Conservation (phyloP, 768 basidiomycete species). For the Fomitopsis pulvina region DNA sequence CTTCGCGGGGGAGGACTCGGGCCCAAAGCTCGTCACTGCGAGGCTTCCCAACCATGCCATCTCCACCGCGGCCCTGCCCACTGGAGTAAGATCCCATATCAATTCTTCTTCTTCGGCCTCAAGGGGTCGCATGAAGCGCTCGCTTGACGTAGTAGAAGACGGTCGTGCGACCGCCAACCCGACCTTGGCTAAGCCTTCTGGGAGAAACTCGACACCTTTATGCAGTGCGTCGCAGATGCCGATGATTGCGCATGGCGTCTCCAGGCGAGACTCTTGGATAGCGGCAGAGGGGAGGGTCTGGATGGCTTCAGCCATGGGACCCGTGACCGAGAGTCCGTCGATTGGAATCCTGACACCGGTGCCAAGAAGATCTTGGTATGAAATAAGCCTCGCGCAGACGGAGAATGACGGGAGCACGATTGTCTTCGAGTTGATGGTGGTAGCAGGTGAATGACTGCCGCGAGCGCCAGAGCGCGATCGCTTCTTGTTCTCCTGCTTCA, state of each 20-base stretch:
- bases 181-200: constrained; percentile 71
- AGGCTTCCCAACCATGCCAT: constrained; percentile 51
- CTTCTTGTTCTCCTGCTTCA: constrained; percentile 35
- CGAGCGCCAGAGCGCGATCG: constrained; percentile 25
- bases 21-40: constrained; percentile 38
- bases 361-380: constrained; percentile 64
- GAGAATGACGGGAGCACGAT: constrained; percentile 61
- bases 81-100: constrained; percentile 35
- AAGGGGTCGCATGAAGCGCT: constrained; percentile 13
- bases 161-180: constrained; percentile 45
- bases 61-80: constrained; percentile 45
- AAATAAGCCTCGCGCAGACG: constrained; percentile 67
- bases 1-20: constrained; percentile 7
- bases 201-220: constrained; percentile 69
- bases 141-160: constrained; percentile 1
- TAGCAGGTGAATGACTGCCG: constrained; percentile 20
- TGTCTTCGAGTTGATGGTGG: constrained; percentile 32
- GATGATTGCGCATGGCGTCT: constrained; percentile 28
- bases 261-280: constrained; percentile 28
- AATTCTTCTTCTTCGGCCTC: constrained; percentile 36
- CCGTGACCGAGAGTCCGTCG: constrained; percentile 61
- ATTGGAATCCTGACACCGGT: constrained; percentile 71
- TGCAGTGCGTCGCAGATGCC: constrained; percentile 58
- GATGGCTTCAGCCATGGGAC: constrained; percentile 41
- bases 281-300: constrained; percentile 26